These are phyloP conservation scores for Hanseniaspora lindneri DNA, from an alignment of 805 yeast genomes.

Conservation along the genomic window DNA sequence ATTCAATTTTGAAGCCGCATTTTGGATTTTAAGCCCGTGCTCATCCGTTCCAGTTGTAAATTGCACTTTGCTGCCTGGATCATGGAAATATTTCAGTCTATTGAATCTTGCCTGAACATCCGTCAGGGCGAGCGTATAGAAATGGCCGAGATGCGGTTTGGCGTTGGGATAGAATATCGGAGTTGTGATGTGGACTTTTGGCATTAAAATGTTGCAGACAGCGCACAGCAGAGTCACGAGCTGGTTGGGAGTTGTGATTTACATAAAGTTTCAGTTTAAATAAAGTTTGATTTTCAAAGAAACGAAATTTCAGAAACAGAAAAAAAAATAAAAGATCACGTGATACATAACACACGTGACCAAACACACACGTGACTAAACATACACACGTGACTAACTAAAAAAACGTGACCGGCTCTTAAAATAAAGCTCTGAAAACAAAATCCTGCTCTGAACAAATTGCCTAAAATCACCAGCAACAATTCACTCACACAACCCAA, in stretches of 20 bases:
- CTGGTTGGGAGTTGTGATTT: not conserved
- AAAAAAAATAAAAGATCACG: not conserved
- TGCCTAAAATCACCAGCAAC: too few species aligned
- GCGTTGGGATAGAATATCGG: constrained; percentile 97
- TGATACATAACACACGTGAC: too few species aligned
- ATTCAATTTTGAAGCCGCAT: constrained; percentile 55
- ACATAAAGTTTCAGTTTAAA: too few species aligned
- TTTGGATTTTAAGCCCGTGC: constrained; percentile 85
- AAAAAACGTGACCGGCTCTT: too few species aligned
- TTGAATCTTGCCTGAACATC: constrained; percentile 75
- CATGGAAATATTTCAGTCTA: constrained; percentile 31
- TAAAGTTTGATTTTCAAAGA: not conserved
- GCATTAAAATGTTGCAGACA: constrained; percentile 1
- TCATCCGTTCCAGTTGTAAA: constrained; percentile 93
- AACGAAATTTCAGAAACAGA: not conserved
- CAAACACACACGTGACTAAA: too few species aligned
- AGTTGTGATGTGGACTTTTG: constrained; percentile 50
- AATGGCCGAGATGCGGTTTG: constrained; percentile 84
- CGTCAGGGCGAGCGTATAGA: constrained; percentile 73
- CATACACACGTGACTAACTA: too few species aligned
- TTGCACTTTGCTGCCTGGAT: constrained; percentile 29
- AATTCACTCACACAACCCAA: too few species aligned
- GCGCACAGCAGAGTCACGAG: too few species aligned
- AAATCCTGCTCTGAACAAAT: too few species aligned
- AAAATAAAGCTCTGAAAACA: too few species aligned